phyloP scores from a whole-genome alignment of 2,329 filamentous ascomycete species.

The Pyrenophora teres region DNA sequence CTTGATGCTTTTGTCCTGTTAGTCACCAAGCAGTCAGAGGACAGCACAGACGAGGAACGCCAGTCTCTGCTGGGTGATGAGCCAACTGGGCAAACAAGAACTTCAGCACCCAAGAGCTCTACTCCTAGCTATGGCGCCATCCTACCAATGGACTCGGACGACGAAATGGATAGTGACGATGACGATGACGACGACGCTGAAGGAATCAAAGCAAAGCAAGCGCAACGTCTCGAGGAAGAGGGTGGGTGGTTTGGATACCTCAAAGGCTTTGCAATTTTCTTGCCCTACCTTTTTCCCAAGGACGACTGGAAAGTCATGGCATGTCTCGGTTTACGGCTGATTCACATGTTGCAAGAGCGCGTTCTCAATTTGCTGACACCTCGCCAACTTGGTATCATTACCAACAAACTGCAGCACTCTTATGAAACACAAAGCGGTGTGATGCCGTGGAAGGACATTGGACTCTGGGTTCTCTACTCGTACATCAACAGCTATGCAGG shows the following conservation, averaged over 20 bases:
- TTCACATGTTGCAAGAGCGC: conserved; percentile 72
- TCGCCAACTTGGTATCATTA: conserved; percentile 79
- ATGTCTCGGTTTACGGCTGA: conserved; percentile 66
- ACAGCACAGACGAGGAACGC: conserved; percentile 59
- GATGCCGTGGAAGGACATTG: conserved; percentile 60
- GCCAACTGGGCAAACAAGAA: conserved; percentile 23
- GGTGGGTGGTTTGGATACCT: conserved; percentile 79
- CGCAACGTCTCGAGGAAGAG: conserved; percentile 71
- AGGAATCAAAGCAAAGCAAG: conserved; percentile 58
- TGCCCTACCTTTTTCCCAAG: conserved; percentile 79
- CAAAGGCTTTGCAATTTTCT: conserved; percentile 73
- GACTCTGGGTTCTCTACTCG: conserved; percentile 54
- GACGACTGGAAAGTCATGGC: conserved; percentile 69
- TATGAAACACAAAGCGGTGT: conserved; percentile 45
- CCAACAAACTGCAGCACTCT: conserved; percentile 63
- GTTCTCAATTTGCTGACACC: conserved; percentile 77
- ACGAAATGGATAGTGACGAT: conserved; percentile 16
- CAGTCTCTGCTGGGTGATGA: conserved; percentile 61
- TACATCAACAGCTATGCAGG: conserved; percentile 59
- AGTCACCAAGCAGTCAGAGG: conserved; percentile 35
- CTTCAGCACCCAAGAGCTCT: conserved; percentile 45
- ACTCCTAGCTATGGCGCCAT: conserved; percentile 44
- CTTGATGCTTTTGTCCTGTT: conserved; percentile 39
- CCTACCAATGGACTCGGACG: not conserved
- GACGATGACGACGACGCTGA: conserved; percentile 55